phyloP scores from a whole-genome alignment of 2,329 filamentous ascomycete genomes.

The Aspergillus ibericus region DNA sequence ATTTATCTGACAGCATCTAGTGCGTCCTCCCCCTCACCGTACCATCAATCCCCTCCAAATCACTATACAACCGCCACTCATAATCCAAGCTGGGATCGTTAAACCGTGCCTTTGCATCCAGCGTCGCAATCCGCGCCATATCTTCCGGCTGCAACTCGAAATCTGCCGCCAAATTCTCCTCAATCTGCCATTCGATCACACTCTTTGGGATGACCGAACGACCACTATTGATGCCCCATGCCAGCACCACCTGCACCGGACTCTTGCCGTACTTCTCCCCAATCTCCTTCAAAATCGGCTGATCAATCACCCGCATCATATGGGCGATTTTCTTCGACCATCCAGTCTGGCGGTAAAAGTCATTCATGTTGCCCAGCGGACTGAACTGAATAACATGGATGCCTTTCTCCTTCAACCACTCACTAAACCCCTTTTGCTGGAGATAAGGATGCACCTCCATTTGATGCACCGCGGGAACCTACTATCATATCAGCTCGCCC shows the following conservation, averaged over 20 bases:
- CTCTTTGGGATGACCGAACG: constrained; percentile 26
- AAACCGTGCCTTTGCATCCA: constrained; percentile 58
- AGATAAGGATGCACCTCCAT: constrained; percentile 66
- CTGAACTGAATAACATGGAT: constrained; percentile 62
- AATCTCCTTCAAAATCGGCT: constrained; percentile 54
- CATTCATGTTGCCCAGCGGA: constrained; percentile 60
- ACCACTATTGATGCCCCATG: constrained; percentile 27
- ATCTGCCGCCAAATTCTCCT: constrained; percentile 24
- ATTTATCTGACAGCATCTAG: background rate
- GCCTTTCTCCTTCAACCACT: constrained; percentile 52
- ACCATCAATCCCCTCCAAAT: constrained; percentile 18
- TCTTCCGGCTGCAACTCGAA: constrained; percentile 23
- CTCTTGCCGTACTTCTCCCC: constrained; percentile 54
- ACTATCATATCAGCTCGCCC: constrained; percentile 25
- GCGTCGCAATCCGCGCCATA: constrained; percentile 17
- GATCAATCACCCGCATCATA: constrained; percentile 39
- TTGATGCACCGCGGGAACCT: constrained; percentile 60
- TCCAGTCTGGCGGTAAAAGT: constrained; percentile 50
- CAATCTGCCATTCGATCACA: constrained; percentile 23
- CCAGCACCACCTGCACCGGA: constrained; percentile 50
- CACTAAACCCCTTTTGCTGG: constrained; percentile 43
- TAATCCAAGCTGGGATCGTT: constrained; percentile 50
- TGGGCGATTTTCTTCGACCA: constrained; percentile 60
- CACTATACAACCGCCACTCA: constrained; percentile 22
- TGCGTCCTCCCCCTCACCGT: constrained; percentile 12